Evolutionary conservation across 2,329 filamentous ascomycete genomes (phyloP), one percentile per base, ranked within the genome.

Genomic region (Trichoderma harzianum): DNA sequence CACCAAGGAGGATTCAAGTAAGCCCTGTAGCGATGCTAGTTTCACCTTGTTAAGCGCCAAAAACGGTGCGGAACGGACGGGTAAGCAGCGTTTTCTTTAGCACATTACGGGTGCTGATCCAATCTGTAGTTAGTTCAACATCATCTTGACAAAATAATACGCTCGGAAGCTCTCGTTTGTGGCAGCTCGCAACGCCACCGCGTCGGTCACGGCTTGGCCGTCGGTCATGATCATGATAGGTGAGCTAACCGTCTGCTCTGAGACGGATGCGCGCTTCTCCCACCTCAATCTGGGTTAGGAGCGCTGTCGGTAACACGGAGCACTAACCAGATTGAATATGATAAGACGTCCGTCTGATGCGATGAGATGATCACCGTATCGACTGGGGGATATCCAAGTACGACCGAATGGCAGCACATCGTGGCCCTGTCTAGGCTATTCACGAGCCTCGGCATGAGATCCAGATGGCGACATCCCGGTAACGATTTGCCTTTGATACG

Each of bases 151-250:
- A n/a, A 58, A 43, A 43, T 43, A 43, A 62, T 39, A 16, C 8
- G 6, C 26, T 67, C 26, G 32, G n/a, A 28, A 58, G 18, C 24
- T 18, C 21, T 30, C 16, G n/a, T 58, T 34, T 53, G 36, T 26
- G 30, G 39, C 24, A 53, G n/a, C 14, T 12, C 3, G 16, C 55
- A 34, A 53, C 39, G 67, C 39, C 67, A 53, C 39, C 39, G 67
- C 67, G 21, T 61, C 55, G 16, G 55, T 51, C 66, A 69, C 66
- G 67, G 67, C 57, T 58, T 53, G 39, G 57, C 67, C 67, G 67
- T 62, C 67, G 67, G 67, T 62, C 67, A 69, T 69, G 57, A 61
- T 62, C 67, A 62, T 69, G 57, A 61, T 51, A 62, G 43, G 67
- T 53, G 28, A 53, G 21, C 57, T 57, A n/a, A 21, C n/a, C n/a